Evolutionary conservation across 768 basidiomycete genomes (phyloP), one percentile per base, ranked within the genome.

Genomic region (Termitomyces sp.): DNA sequence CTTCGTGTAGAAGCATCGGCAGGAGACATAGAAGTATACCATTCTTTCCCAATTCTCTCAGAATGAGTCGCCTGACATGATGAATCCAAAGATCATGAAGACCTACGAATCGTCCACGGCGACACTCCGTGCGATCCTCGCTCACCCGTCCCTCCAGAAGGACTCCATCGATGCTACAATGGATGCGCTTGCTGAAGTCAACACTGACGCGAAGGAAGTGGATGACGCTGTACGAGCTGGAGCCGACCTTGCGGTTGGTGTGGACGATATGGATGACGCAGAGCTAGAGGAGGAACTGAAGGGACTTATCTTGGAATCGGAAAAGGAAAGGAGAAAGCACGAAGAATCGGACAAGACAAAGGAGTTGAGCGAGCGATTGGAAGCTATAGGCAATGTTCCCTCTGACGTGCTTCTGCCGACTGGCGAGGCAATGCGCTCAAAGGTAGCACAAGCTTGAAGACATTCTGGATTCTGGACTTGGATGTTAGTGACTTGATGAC

Each of bases 1-100:
- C 72, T 91, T 44, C 80, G 82, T 44, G 91, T 98, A 5, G 93
- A 98, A 70, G 81, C 85, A 3, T 90, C 94, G n/a, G 90, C 90
- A 28, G 87, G 87, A 2, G 90, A 98, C 68, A 77, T 94, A 11
- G 87, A 93, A 76, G 94, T 94, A 65, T 42, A 73, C 65, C 6
- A 40, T 41, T 38, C n/a, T 51, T 40, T 22, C 12, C 14, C 34
- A 21, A 35, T 28, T 9, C 35, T 32, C n/a, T 5, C 24, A 43
- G 22, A n/a, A 12, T 49, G 37, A 19, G 49, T 52, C 2, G 45
- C 49, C 49, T 54, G 58, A 24, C 52, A 28, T 1, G 26, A 19
- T 51, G 42, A 8, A 48, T 3, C 55, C 55, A 48, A n/a, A 51
- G 92, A 89, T 97, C 48, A 84, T 98, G 82, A 82, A 81, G 60